Evolutionary conservation across 371 early-diverging fungal species (phyloP).

Genomic region (Blakeslea trispora): DNA sequence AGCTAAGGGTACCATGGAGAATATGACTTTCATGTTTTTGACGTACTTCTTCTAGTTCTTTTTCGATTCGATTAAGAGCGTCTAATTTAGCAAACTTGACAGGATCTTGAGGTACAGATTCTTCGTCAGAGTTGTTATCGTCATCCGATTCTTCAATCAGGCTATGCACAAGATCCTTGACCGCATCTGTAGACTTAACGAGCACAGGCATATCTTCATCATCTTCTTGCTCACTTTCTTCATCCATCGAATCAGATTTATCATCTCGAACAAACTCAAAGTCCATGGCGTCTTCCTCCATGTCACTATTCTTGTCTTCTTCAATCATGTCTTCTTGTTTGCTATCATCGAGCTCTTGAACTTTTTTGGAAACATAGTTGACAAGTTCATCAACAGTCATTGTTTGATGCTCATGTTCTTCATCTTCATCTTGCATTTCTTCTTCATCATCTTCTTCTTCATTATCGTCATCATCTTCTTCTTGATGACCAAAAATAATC

Average conservation of each 20-base stretch:
- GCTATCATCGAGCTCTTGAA: constrained; percentile 1
- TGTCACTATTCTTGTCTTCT: constrained; percentile 3
- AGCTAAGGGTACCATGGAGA: constrained; percentile 24
- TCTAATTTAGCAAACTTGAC: constrained; percentile 22
- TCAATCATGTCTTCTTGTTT: background rate
- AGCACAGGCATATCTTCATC: constrained; percentile 7
- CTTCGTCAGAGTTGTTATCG: background rate
- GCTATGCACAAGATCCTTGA: constrained; percentile 7
- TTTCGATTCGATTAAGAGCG: constrained; percentile 23
- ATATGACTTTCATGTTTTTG: constrained; percentile 22
- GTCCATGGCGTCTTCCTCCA: background rate
- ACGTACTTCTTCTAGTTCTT: constrained; percentile 29
- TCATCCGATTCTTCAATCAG: background rate
- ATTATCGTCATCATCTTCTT: background rate
- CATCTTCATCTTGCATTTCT: background rate
- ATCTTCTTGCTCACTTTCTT: background rate
- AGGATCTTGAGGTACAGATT: constrained; percentile 17
- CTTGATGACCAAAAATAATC: constrained; percentile 12
- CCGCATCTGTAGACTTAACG: constrained; percentile 2
- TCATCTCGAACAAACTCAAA: background rate
- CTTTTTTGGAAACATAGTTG: constrained; percentile 5
- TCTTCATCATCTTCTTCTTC: constrained; percentile 10
- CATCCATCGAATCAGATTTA: background rate
- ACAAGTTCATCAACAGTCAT: constrained; percentile 8
- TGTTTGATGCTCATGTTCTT: background rate